Evolutionary conservation across 805 yeast species (phyloP), one percentile per base, ranked within the genome.

Genomic region (Cyberlindnera japonica): DNA sequence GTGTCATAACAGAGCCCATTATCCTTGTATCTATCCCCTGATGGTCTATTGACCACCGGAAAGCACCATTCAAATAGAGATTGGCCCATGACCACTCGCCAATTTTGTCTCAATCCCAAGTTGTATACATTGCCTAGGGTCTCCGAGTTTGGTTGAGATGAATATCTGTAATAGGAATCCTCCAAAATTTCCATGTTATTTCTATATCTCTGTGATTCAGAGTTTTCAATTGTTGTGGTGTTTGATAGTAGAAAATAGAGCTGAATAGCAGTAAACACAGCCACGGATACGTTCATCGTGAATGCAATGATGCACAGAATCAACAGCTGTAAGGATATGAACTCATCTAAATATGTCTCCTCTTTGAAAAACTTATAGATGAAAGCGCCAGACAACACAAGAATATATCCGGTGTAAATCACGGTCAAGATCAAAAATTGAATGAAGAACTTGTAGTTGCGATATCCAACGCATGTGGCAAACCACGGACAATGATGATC

Each of bases 401-500:
- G 62, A 7, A 77, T 68, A 10, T 71, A 40, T 1, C 61, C 43
- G 1, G 81, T 59, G 52, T 75, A 80, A 0, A 72, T 20, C 3
- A 78, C 63, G 3, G 77, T 65, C 53, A 81, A 80, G 6, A 71
- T 33, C 38, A 89, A 60, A 55, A 84, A 83, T 58, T 88, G 95
- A 20, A 87, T 59, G 55, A 90, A 91, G 57, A 68, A 76, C 62
- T 88, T 84, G 49, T 85, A 89, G 62, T 91, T 91, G 21, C 65
- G 65, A 62, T 77, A 83, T 0, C 98, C 98, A 43, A 91, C 75
- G 60, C 97, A 90, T 5, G 78, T 69, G 2, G 95, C 81, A 61
- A 89, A 88, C 98, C 98, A 91, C 0, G 97, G 97, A 47, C 83
- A 82, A 63, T 89, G 96, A 58, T 89, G 97, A 59, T 89, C 97